Percentiles rank a stretch among this genome's conserved stretches.
Evolutionary conservation across 116 monocot species (phyloP).

Genomic region (Dioscorea cayenensis): DNA sequence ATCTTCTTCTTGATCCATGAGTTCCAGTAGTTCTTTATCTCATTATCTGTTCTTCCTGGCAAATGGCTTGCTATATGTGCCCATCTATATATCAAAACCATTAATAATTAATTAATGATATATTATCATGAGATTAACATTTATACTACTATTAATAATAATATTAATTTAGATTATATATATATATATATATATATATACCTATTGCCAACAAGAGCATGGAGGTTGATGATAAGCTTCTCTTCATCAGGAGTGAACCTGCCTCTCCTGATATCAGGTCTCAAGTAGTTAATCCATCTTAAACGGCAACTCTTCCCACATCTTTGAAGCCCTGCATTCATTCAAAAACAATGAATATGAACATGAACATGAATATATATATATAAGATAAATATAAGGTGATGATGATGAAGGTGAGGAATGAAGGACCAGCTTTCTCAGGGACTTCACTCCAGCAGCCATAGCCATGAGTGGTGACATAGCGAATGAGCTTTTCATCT

Average conservation of each 20-base stretch:
- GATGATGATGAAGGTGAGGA: too few relatives aligned
- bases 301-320: slow-evolving; percentile 64
- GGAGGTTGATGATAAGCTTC: slow-evolving; percentile 40
- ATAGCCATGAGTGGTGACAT: slow-evolving; percentile 8
- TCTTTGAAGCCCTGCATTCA: slow-evolving; percentile 31
- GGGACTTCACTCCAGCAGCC: slow-evolving; percentile 16
- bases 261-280: slow-evolving; percentile 51
- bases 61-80: slow-evolving; percentile 63
- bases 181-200: neutral
- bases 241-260: slow-evolving; percentile 51
- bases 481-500: slow-evolving; percentile 12
- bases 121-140: too few relatives aligned
- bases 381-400: too few relatives aligned
- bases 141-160: too few relatives aligned
- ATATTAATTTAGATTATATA: too few relatives aligned
- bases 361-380: too few relatives aligned
- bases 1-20: slow-evolving; percentile 86
- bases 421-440: slow-evolving; percentile 4
- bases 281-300: slow-evolving; percentile 57
- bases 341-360: too few relatives aligned
- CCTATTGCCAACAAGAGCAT: slow-evolving; percentile 48
- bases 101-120: too few relatives aligned
- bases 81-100: slow-evolving; percentile 24
- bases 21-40: slow-evolving; percentile 81
- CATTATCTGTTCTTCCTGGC: slow-evolving; percentile 62